phyloP scores from a whole-genome alignment of 2,329 filamentous ascomycete genomes.

The Ophioceras dolichostomum region DNA sequence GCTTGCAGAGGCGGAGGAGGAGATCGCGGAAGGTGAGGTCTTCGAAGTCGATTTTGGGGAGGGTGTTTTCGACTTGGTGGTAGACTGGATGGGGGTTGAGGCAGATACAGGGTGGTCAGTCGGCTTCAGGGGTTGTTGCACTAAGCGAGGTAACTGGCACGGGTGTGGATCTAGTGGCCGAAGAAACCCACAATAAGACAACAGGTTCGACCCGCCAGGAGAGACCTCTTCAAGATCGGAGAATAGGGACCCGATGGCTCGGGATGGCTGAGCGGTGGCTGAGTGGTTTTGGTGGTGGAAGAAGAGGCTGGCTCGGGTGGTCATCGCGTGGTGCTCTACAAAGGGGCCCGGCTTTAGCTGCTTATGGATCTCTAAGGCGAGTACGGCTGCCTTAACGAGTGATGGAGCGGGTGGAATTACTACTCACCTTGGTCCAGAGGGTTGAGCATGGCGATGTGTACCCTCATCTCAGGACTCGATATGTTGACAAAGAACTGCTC shows the following conservation, averaged over 20 bases:
- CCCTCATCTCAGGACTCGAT: not conserved
- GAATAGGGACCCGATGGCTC: not conserved
- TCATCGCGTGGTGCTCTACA: not conserved
- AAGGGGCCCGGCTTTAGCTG: no score
- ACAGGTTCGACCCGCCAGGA: not conserved
- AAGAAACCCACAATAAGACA: slow-evolving; percentile 5
- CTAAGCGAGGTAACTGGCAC: no score
- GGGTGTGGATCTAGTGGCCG: no score
- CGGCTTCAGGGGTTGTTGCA: no score
- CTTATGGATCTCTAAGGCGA: no score
- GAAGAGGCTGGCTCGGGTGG: not conserved
- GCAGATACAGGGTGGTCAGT: not conserved
- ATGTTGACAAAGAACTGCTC: slow-evolving; percentile 5
- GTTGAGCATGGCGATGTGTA: slow-evolving; percentile 1
- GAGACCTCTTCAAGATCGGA: slow-evolving; percentile 2
- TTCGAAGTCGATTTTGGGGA: slow-evolving; percentile 5
- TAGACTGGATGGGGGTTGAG: slow-evolving; percentile 2
- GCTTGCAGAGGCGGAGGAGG: slow-evolving; percentile 7
- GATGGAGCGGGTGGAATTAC: no score
- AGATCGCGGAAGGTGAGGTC: slow-evolving; percentile 4
- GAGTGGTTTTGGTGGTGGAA: not conserved
- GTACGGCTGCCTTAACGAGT: no score
- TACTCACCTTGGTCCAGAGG: not conserved
- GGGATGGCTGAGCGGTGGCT: not conserved
- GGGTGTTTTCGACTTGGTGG: slow-evolving; percentile 4